Evolutionary conservation across 2,329 filamentous ascomycete genomes (phyloP).

Genomic region (Massarina eburnea): DNA sequence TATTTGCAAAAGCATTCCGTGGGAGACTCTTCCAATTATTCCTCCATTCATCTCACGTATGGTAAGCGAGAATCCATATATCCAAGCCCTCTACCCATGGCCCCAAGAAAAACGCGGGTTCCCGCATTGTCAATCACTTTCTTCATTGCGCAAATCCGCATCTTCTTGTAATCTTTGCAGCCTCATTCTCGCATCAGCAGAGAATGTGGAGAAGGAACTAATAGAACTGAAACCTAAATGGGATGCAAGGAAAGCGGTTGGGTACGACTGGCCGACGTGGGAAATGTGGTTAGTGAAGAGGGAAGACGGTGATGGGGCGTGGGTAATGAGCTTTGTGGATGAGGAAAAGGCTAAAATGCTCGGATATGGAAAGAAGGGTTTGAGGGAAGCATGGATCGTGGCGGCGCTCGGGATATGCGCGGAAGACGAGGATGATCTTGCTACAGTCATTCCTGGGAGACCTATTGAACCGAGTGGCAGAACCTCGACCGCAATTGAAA

Average conservation of each 20-base stretch:
- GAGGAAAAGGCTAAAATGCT: conserved; percentile 1
- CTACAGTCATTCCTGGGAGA: conserved; percentile 2
- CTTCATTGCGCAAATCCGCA: conserved; percentile 3
- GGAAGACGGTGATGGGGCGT: conserved; percentile 7
- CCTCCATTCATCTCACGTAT: conserved; percentile 1
- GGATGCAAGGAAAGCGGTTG: conserved; percentile 1
- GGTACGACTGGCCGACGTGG: conserved; percentile 8
- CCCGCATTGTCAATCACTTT: conserved; percentile 4
- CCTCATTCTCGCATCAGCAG: conserved; percentile 5
- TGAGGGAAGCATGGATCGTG: conserved; percentile 5
- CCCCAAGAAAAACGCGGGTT: conserved; percentile 2
- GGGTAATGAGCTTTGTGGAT: conserved; percentile 10
- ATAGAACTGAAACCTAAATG: conserved; percentile 5
- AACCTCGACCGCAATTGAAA: conserved; percentile 2
- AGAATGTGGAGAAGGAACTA: conserved; percentile 8
- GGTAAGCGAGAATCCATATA: conserved; percentile 3
- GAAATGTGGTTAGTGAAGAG: conserved; percentile 8
- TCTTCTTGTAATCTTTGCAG: conserved; percentile 5
- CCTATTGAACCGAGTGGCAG: conserved; percentile 4
- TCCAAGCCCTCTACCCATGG: conserved; percentile 4
- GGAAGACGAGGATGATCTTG: neutral
- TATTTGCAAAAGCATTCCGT: conserved; percentile 8
- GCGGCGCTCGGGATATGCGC: conserved; percentile 10
- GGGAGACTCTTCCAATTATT: conserved; percentile 4
- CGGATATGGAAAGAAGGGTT: neutral